Evolutionary conservation across 1,284 basidiomycete species (phyloP), one percentile per base, ranked within the genome.

Genomic region (Cutaneotrichosporon sp.): DNA sequence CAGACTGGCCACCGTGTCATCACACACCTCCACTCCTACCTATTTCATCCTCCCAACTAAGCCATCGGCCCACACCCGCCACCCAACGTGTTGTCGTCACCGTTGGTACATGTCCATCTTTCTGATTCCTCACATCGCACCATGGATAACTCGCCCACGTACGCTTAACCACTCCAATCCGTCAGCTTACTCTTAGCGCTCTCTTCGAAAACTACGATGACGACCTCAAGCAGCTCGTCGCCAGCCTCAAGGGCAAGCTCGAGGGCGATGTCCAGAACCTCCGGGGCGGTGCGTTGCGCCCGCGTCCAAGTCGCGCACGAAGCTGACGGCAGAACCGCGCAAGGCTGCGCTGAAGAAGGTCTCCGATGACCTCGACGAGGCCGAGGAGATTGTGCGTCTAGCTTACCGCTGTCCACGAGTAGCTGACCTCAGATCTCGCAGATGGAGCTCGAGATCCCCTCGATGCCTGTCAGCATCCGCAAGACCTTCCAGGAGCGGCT

Each of bases 381-480:
- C 95, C 0, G 95, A 98, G 71, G 97, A 99, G 83, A 94, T 98
- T 85, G 93, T 89, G 71, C 64, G 84, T 72, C 14, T 4, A 11
- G 18, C 31, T 14, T 13, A 27, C 29, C 29, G 29, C n/a, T n/a
- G n/a, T n/a, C n/a, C n/a, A n/a, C n/a, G n/a, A n/a, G n/a, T 18
- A 9, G 20, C 59, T 62, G 5, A 65, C 58, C 1, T 16, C 69
- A 95, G 93, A 86, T 97, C 67, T 92, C 92, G 36, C 97, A 99
- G 85, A 98, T 99, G 95, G 95, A 98, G 80, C 90, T 99, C 65
- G 97, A 99, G 81, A 89, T 97, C n/a, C 93, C 95, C 73, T 90
- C 91, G 13, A 95, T 98, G 77, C 94, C 95, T 0, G 88, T 91
- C 72, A 89, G 89, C 33, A 83, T 94, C 68, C 86, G 88, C 53